Percentiles rank a stretch among this genome's conserved stretches.
phyloP scores from a whole-genome alignment of 768 basidiomycete species.

The Pleurotus giganteus region DNA sequence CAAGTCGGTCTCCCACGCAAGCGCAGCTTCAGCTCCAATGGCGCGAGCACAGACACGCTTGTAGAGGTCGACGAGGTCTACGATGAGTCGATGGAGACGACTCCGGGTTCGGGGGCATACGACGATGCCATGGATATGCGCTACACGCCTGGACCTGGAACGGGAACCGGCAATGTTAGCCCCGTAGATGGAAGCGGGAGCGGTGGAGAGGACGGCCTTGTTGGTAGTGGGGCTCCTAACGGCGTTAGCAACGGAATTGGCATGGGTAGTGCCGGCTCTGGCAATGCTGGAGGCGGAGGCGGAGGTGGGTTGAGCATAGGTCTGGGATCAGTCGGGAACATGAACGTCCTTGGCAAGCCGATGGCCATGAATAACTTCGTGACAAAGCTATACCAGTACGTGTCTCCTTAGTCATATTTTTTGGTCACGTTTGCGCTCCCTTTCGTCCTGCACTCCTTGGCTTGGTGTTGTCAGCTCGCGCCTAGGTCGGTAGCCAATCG shows the following conservation, averaged over 20 bases:
- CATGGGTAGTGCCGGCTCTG: conserved; percentile 13
- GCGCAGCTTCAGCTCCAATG: conserved; percentile 57
- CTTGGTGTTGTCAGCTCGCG: background rate
- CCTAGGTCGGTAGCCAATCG: background rate
- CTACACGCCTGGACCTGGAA: conserved; percentile 22
- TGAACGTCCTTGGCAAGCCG: conserved; percentile 65
- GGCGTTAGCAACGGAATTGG: conserved; percentile 21
- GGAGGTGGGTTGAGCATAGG: conserved; percentile 16
- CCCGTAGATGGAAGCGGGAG: conserved; percentile 37
- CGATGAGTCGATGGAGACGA: conserved; percentile 39
- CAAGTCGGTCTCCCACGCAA: conserved; percentile 49
- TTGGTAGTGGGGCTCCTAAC: conserved; percentile 6
- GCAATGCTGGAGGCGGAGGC: conserved; percentile 12
- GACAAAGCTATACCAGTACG: conserved; percentile 83
- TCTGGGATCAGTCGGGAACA: conserved; percentile 32
- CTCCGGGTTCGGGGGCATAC: conserved; percentile 16
- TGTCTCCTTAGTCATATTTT: conserved; percentile 14
- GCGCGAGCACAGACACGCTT: conserved; percentile 24
- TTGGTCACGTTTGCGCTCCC: background rate
- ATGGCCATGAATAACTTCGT: conserved; percentile 81
- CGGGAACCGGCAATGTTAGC: conserved; percentile 49
- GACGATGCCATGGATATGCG: conserved; percentile 8
- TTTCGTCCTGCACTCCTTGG: background rate
- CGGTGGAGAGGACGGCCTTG: conserved; percentile 21
- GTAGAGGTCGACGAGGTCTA: conserved; percentile 28